Evolutionary conservation across 352 stramenopile species (phyloP).

Genomic region (Phytophthora megakarya): DNA sequence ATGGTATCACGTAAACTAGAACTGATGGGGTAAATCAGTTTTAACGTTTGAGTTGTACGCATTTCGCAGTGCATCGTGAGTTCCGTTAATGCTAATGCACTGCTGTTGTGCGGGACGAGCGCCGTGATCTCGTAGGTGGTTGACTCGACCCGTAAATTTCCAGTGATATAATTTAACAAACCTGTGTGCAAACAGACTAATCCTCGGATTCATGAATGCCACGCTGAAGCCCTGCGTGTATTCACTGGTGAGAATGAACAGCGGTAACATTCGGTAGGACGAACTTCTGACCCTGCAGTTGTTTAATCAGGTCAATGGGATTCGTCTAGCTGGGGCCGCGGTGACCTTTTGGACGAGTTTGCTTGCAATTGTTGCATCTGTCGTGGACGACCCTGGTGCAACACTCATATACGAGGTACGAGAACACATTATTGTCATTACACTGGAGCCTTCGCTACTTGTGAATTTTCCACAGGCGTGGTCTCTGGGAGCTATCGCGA

Average conservation of each 20-base stretch:
- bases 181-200: constrained; percentile 15
- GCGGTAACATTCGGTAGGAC: background rate
- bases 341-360: constrained; percentile 50
- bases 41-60: constrained; percentile 7
- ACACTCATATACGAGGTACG: constrained; percentile 54
- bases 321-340: constrained; percentile 50
- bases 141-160: background rate
- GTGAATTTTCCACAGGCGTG: constrained; percentile 39
- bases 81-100: constrained; percentile 46
- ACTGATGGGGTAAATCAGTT: background rate
- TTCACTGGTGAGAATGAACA: constrained; percentile 41
- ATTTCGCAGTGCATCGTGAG: constrained; percentile 39
- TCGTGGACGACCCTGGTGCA: constrained; percentile 48
- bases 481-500: constrained; percentile 58
- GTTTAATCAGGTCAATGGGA: constrained; percentile 47
- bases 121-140: constrained; percentile 38
- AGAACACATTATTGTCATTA: background rate
- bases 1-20: constrained; percentile 40
- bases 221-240: constrained; percentile 57
- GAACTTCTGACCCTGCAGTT: background rate
- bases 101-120: constrained; percentile 39
- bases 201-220: constrained; percentile 37
- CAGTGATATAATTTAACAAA: background rate
- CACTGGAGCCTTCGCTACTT: background rate
- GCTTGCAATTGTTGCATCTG: constrained; percentile 38